A percentile compares a stretch with the other conserved stretches of the same genome.
phyloP scores from a whole-genome alignment of 2,329 filamentous ascomycete genomes.

The Penicillium expansum region DNA sequence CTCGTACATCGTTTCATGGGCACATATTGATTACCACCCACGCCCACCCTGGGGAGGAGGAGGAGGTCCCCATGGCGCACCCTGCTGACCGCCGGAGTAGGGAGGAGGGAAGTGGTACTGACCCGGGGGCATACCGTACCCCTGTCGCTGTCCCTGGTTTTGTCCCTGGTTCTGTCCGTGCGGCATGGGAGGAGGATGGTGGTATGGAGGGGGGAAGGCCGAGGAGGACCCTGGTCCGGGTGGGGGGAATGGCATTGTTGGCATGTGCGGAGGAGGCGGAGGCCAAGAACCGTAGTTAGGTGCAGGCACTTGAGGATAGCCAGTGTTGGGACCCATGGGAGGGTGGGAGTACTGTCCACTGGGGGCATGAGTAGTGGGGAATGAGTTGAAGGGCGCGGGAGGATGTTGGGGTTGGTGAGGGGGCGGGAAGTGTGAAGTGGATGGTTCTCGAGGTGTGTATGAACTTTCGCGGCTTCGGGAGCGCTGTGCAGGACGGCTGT shows the following conservation, averaged over 20 bases:
- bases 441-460: slow-evolving; percentile 33
- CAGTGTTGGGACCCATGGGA: slow-evolving; percentile 13
- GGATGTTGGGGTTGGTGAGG: slow-evolving; percentile 20
- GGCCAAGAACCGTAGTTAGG: slow-evolving; percentile 38
- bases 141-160: slow-evolving; percentile 14
- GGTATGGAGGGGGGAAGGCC: slow-evolving; percentile 30
- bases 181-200: slow-evolving; percentile 17
- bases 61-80: slow-evolving; percentile 20
- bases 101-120: slow-evolving; percentile 36
- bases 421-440: slow-evolving; percentile 24
- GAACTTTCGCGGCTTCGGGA: slow-evolving; percentile 31
- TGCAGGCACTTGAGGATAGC: slow-evolving; percentile 31
- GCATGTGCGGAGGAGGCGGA: slow-evolving; percentile 32
- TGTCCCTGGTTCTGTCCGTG: slow-evolving; percentile 25
- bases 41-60: slow-evolving; percentile 8
- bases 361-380: slow-evolving; percentile 7
- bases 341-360: slow-evolving; percentile 11
- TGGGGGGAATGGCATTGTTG: slow-evolving; percentile 21
- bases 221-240: slow-evolving; percentile 18
- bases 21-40: slow-evolving; percentile 13
- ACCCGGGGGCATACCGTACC: slow-evolving; percentile 27
- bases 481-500: slow-evolving; percentile 24
- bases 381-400: slow-evolving; percentile 19
- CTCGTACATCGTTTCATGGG: slow-evolving; percentile 7
- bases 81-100: slow-evolving; percentile 25